These are phyloP conservation scores for Chlorella sp. DNA, from an alignment of 139 green algal genomes.

Conservation along the genomic window DNA sequence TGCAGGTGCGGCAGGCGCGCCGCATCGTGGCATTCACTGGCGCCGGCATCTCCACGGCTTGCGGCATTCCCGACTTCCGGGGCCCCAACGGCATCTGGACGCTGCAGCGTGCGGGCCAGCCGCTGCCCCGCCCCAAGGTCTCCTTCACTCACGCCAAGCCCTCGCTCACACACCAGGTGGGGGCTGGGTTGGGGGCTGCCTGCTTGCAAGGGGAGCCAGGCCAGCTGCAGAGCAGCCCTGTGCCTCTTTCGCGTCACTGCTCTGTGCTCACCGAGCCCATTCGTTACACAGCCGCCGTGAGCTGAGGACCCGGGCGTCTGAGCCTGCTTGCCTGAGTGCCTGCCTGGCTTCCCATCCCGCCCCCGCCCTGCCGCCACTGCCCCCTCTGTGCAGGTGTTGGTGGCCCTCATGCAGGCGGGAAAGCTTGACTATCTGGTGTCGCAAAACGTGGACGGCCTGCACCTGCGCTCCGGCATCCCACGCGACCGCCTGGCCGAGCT, in stretches of 20 bases:
- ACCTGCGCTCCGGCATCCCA: constrained; percentile 84
- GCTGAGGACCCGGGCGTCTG: too few species aligned
- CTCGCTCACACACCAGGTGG: constrained; percentile 65
- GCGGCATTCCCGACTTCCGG: constrained; percentile 89
- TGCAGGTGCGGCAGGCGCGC: constrained; percentile 48
- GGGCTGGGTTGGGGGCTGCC: too few species aligned
- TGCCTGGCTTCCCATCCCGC: too few species aligned
- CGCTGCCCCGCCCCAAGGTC: constrained; percentile 60
- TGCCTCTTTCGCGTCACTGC: too few species aligned
- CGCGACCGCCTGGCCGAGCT: constrained; percentile 84
- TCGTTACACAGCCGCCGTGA: too few species aligned
- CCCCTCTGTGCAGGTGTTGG: constrained; percentile 41
- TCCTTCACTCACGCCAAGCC: constrained; percentile 83
- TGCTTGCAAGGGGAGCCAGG: too few species aligned
- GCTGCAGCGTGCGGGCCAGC: constrained; percentile 61
- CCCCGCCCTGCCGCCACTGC: too few species aligned
- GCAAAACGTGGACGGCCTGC: constrained; percentile 93
- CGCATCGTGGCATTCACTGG: constrained; percentile 89
- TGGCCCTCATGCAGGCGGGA: constrained; percentile 57
- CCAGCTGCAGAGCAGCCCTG: too few species aligned
- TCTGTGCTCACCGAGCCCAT: too few species aligned
- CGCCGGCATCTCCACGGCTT: constrained; percentile 91
- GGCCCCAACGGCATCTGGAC: constrained; percentile 96
- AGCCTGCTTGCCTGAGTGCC: too few species aligned
- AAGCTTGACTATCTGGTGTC: constrained; percentile 64